Percentiles rank a stretch among this genome's conserved stretches.
Conservation (phyloP, 2,329 filamentous ascomycete genomes). For the Leptographium flavum region DNA sequence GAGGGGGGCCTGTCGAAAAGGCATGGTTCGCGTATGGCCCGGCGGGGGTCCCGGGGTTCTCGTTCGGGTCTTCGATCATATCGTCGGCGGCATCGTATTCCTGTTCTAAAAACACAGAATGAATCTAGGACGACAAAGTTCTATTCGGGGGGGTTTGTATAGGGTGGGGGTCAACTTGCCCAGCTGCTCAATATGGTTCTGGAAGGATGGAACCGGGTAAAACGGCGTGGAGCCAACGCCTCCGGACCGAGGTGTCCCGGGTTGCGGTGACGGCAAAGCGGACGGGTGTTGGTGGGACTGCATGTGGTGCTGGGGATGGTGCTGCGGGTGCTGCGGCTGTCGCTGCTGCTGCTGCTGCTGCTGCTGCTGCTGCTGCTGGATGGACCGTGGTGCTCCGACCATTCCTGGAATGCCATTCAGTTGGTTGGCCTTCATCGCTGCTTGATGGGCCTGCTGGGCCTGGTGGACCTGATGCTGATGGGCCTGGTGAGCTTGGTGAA, state of each 20-base stretch:
- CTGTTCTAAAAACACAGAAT: slow-evolving; percentile 67
- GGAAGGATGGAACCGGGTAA: slow-evolving; percentile 71
- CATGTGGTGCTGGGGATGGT: slow-evolving; percentile 17
- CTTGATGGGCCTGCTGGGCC: not conserved
- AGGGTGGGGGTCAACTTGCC: slow-evolving; percentile 57
- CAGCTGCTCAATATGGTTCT: slow-evolving; percentile 89
- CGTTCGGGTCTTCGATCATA: slow-evolving; percentile 69
- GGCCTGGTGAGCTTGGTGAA: slow-evolving; percentile 1
- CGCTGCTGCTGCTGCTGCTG: slow-evolving; percentile 6
- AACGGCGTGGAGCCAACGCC: slow-evolving; percentile 37
- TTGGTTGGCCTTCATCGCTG: slow-evolving; percentile 23
- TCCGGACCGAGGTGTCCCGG: slow-evolving; percentile 13
- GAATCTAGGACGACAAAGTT: slow-evolving; percentile 54
- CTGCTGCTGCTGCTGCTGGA: slow-evolving; percentile 13
- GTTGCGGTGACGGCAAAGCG: slow-evolving; percentile 11
- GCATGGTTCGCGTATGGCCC: slow-evolving; percentile 48
- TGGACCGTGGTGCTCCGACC: slow-evolving; percentile 5
- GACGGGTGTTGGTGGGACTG: slow-evolving; percentile 17
- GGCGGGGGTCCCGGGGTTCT: slow-evolving; percentile 44
- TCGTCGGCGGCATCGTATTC: slow-evolving; percentile 88
- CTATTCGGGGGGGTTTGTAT: slow-evolving; percentile 30
- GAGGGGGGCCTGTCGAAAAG: slow-evolving; percentile 30
- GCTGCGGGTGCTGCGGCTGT: not conserved
- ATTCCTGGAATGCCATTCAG: slow-evolving; percentile 9
- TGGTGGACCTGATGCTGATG: slow-evolving; percentile 2